Evolutionary conservation across 495 filamentous ascomycete species (phyloP).

Genomic region (Penicillium turbatum): DNA sequence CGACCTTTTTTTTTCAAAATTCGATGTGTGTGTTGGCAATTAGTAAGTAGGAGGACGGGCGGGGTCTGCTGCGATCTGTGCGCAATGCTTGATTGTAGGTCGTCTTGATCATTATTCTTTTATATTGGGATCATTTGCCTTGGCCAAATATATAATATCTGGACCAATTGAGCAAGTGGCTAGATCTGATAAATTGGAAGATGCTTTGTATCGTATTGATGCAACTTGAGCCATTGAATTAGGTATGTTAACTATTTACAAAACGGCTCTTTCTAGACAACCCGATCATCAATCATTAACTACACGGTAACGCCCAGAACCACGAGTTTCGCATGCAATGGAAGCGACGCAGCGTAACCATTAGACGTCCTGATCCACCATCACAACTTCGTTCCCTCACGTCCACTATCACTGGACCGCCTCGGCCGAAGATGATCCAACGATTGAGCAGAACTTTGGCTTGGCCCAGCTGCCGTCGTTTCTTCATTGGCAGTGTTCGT

Average conservation of each 20-base stretch:
- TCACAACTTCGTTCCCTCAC: conserved; percentile 45
- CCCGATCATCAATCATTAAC: conserved; percentile 3
- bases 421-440: conserved; percentile 30
- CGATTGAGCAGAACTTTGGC: conserved; percentile 23
- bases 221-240: background rate
- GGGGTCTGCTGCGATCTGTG: no score
- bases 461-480: conserved; percentile 27
- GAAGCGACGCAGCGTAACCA: conserved; percentile 18
- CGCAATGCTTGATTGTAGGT: no score
- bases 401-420: conserved; percentile 42
- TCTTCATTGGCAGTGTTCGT: conserved; percentile 17
- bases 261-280: background rate
- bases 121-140: no score
- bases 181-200: background rate
- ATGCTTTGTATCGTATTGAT: background rate
- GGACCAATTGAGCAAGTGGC: no score
- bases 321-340: background rate
- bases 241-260: background rate
- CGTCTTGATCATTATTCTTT: no score
- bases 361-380: background rate
- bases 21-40: no score
- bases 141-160: no score
- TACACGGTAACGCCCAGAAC: background rate
- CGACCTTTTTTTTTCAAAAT: no score
- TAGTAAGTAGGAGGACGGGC: no score